Conservation (phyloP, 1,139 yeast genomes). For the Suhomyces taliae region DNA sequence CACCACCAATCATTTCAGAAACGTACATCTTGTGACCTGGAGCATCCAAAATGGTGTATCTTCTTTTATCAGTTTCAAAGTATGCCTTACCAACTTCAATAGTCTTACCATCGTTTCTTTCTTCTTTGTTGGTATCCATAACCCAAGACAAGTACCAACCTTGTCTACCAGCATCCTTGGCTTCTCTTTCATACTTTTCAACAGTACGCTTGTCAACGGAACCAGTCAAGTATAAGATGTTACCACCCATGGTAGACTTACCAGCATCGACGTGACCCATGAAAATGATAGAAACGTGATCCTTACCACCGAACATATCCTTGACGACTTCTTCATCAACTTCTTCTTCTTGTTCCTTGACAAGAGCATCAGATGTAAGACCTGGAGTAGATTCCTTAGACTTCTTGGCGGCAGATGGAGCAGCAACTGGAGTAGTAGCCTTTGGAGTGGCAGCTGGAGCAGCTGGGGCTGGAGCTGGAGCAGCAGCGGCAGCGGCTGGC, state of each 20-base stretch:
- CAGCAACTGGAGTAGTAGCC: conserved; percentile 10
- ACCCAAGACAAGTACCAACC: conserved; percentile 99
- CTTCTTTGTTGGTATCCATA: conserved; percentile 98
- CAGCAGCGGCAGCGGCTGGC: conserved; percentile 20
- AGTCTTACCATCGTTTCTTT: conserved; percentile 97
- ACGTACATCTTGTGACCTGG: conserved; percentile 99
- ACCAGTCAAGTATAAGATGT: conserved; percentile 86
- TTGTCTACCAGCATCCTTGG: conserved; percentile 98
- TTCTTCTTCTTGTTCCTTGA: conserved; percentile 78
- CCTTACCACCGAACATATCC: conserved; percentile 96
- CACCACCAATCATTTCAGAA: conserved; percentile 99
- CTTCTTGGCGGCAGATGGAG: conserved; percentile 15
- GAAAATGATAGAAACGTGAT: conserved; percentile 91
- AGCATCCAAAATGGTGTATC: conserved; percentile 97
- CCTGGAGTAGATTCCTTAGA: conserved; percentile 24
- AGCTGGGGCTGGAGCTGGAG: conserved; percentile 18
- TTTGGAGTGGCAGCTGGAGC: conserved; percentile 13
- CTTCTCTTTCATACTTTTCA: conserved; percentile 96
- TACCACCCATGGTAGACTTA: conserved; percentile 99
- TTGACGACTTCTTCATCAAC: conserved; percentile 85
- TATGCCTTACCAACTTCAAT: conserved; percentile 98
- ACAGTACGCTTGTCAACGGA: conserved; percentile 99
- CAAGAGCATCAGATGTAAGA: conserved; percentile 49
- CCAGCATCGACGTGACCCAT: conserved; percentile 99
- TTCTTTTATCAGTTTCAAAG: conserved; percentile 95